These are phyloP conservation scores for Pseudocercospora fijiensis DNA, from an alignment of 2,329 filamentous ascomycete genomes.

Conservation along the genomic window DNA sequence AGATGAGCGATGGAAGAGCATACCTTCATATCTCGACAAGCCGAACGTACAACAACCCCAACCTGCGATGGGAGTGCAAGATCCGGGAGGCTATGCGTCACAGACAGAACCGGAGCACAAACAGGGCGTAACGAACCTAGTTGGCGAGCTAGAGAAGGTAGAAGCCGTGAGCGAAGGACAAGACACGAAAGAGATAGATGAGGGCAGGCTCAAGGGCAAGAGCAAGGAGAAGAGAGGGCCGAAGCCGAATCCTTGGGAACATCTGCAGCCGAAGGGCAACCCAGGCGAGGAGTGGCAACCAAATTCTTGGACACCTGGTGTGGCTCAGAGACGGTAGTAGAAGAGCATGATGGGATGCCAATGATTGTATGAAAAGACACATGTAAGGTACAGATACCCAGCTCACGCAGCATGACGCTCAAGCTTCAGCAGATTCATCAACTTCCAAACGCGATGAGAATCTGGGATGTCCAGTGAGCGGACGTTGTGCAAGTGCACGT, in stretches of 20 bases:
- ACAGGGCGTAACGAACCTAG: constrained; percentile 36
- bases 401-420: neutral
- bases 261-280: constrained; percentile 39
- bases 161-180: constrained; percentile 31
- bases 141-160: constrained; percentile 37
- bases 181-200: constrained; percentile 33
- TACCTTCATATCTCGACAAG: constrained; percentile 59
- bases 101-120: constrained; percentile 36
- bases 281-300: constrained; percentile 51
- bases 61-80: constrained; percentile 47
- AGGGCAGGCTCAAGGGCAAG: constrained; percentile 36
- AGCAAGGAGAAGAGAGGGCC: constrained; percentile 27
- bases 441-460: neutral
- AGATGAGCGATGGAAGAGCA: constrained; percentile 61
- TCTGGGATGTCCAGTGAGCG: too few relatives aligned
- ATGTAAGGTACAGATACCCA: neutral
- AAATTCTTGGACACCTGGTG: constrained; percentile 46
- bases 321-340: constrained; percentile 35
- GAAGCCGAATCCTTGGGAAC: constrained; percentile 43
- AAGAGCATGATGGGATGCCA: neutral
- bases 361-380: neutral
- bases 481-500: neutral
- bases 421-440: neutral
- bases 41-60: constrained; percentile 51
- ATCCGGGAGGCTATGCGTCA: constrained; percentile 41